A percentile compares a stretch with the other conserved stretches of the same genome.
phyloP scores from a whole-genome alignment of 768 basidiomycete genomes.

The Boletus rex-veris region DNA sequence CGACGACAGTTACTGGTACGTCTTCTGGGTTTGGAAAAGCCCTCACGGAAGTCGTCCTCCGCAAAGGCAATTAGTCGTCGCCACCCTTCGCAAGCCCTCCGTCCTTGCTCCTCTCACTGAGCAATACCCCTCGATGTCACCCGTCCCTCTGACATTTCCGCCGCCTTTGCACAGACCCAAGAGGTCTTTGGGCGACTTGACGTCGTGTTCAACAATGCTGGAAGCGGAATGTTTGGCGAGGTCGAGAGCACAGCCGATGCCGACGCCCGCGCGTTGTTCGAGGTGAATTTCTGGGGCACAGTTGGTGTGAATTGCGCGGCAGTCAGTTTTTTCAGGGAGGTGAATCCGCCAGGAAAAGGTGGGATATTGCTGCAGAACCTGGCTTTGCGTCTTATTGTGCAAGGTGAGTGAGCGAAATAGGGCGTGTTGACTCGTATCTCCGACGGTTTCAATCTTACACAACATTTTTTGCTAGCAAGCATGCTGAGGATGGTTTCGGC shows the following conservation, averaged over 20 bases:
- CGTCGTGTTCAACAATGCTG: conserved; percentile 45
- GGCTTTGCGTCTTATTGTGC: conserved; percentile 9
- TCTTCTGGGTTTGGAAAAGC: conserved; percentile 36
- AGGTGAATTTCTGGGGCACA: conserved; percentile 27
- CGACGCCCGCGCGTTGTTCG: conserved; percentile 32
- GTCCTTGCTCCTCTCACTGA: too few species aligned
- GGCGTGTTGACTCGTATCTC: neutral
- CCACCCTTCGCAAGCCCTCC: conserved; percentile 22
- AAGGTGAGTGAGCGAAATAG: conserved; percentile 5
- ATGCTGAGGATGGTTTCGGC: conserved; percentile 1
- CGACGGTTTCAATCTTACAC: neutral
- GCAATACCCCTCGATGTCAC: conserved; percentile 36
- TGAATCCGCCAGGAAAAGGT: conserved; percentile 21
- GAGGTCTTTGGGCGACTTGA: conserved; percentile 38
- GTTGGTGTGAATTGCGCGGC: conserved; percentile 22
- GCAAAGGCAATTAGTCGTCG: conserved; percentile 36
- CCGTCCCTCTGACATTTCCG: conserved; percentile 25
- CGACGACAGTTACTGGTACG: conserved; percentile 12
- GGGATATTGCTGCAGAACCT: conserved; percentile 7
- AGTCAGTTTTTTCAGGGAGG: conserved; percentile 32
- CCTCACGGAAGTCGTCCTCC: conserved; percentile 31
- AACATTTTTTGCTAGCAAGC: conserved; percentile 1
- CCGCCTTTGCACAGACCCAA: conserved; percentile 32
- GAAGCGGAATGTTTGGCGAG: conserved; percentile 26
- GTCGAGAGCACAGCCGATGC: conserved; percentile 30